Evolutionary conservation across 202 grass and related monocot genomes (phyloP).

Genomic region (Miscanthus sacchariflorus): DNA sequence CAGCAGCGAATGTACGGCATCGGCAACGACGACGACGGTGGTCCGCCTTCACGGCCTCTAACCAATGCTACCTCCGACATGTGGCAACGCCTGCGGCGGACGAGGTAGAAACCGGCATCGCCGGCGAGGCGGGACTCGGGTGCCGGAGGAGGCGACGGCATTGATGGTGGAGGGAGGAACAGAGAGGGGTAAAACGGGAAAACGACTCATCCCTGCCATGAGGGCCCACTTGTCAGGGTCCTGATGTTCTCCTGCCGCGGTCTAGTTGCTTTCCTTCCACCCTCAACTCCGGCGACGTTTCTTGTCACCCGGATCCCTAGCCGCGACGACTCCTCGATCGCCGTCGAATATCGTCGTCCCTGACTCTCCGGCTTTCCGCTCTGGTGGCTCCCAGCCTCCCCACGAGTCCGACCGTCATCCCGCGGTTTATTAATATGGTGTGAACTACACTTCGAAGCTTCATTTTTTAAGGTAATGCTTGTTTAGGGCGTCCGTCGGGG

Average conservation of each 20-base stretch:
- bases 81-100: neutral
- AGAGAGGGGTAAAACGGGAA: neutral
- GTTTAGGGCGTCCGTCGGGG: no score
- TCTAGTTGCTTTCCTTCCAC: neutral
- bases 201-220: neutral
- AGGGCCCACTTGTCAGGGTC: neutral
- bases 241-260: neutral
- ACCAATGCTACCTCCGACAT: neutral
- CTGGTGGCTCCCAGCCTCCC: neutral
- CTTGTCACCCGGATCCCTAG: neutral
- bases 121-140: neutral
- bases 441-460: neutral
- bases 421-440: neutral
- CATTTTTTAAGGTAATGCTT: neutral
- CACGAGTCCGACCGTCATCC: neutral
- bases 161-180: neutral
- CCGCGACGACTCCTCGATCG: neutral
- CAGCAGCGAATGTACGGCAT: neutral
- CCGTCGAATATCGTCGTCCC: neutral
- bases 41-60: neutral
- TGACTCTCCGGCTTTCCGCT: neutral
- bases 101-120: neutral
- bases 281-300: slow-evolving; percentile 4
- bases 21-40: neutral
- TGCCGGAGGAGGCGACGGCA: neutral